phyloP scores from a whole-genome alignment of 306 rosid species.

The Canavalia gladiata region DNA sequence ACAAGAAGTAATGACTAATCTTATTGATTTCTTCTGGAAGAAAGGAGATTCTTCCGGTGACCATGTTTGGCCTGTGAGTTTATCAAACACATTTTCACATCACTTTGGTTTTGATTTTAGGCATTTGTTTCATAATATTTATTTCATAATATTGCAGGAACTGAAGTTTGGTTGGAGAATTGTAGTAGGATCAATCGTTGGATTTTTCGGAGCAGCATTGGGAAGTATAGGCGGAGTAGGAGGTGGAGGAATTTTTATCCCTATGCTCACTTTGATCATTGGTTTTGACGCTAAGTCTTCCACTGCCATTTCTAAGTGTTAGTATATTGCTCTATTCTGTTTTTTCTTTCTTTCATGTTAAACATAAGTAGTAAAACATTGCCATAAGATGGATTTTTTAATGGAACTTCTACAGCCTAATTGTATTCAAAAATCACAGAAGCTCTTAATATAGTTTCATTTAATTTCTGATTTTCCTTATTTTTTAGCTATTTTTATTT shows the following conservation, averaged over 20 bases:
- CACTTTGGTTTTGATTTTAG: background rate
- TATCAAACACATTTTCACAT: background rate
- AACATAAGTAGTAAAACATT: slow-evolving; percentile 7
- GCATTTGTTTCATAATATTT: background rate
- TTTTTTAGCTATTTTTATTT: background rate
- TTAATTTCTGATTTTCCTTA: background rate
- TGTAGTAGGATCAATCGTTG: slow-evolving; percentile 70
- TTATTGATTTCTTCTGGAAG: slow-evolving; percentile 65
- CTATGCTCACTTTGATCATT: slow-evolving; percentile 83
- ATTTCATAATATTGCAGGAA: slow-evolving; percentile 57
- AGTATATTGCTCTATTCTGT: slow-evolving; percentile 48
- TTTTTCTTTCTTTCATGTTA: slow-evolving; percentile 1
- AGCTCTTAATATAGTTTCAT: background rate
- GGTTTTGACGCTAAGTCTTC: slow-evolving; percentile 94
- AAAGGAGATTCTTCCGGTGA: slow-evolving; percentile 65
- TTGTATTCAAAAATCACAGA: too few relatives aligned
- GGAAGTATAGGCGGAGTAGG: slow-evolving; percentile 95
- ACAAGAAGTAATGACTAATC: slow-evolving; percentile 50
- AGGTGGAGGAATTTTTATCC: slow-evolving; percentile 90
- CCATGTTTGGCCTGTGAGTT: slow-evolving; percentile 87
- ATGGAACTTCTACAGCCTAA: too few relatives aligned
- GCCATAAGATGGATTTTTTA: background rate
- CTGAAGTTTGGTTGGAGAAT: slow-evolving; percentile 86
- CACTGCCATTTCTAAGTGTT: slow-evolving; percentile 86
- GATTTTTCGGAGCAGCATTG: slow-evolving; percentile 90